Percentiles rank a stretch among this genome's conserved stretches.
These are phyloP conservation scores for Salix koriyanagi DNA, from an alignment of 345 rosid species.

Conservation along the genomic window DNA sequence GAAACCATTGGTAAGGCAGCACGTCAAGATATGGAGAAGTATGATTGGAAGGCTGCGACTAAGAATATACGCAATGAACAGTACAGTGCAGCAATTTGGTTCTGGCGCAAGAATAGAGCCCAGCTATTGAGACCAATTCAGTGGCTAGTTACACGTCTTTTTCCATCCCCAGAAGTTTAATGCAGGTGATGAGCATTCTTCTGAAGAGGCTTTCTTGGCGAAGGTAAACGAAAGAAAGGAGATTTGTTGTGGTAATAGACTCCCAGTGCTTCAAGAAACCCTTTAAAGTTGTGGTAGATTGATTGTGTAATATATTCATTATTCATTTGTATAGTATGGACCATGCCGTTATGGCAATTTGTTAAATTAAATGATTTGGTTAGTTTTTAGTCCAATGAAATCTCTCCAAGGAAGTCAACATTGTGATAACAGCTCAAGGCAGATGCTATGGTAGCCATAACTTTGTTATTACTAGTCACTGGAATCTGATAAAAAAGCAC, in stretches of 20 bases:
- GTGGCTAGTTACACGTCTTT: conserved; percentile 63
- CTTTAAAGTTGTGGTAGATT: conserved; percentile 6
- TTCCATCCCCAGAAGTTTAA: conserved; percentile 56
- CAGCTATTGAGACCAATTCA: conserved; percentile 69
- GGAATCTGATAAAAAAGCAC: no score
- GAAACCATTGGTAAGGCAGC: conserved; percentile 79
- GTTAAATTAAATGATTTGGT: conserved; percentile 14
- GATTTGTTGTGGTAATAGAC: conserved; percentile 2
- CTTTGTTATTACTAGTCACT: no score
- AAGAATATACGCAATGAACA: conserved; percentile 81
- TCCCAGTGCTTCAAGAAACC: not conserved
- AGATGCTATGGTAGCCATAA: no score
- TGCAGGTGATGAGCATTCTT: conserved; percentile 12
- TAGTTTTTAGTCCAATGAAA: not conserved
- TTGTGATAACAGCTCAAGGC: not conserved
- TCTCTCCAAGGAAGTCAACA: not conserved
- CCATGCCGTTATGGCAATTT: not conserved
- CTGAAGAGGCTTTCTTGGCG: not conserved
- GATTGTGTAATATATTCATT: conserved; percentile 13
- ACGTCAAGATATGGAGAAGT: conserved; percentile 80
- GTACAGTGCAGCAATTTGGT: conserved; percentile 93
- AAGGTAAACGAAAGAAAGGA: not conserved
- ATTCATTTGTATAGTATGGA: conserved; percentile 12
- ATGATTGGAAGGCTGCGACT: conserved; percentile 95
- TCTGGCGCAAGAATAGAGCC: conserved; percentile 83